Percentiles rank a stretch among this genome's conserved stretches.
phyloP scores from a whole-genome alignment of 208 protist genomes.

The Trypanosoma caninum region DNA sequence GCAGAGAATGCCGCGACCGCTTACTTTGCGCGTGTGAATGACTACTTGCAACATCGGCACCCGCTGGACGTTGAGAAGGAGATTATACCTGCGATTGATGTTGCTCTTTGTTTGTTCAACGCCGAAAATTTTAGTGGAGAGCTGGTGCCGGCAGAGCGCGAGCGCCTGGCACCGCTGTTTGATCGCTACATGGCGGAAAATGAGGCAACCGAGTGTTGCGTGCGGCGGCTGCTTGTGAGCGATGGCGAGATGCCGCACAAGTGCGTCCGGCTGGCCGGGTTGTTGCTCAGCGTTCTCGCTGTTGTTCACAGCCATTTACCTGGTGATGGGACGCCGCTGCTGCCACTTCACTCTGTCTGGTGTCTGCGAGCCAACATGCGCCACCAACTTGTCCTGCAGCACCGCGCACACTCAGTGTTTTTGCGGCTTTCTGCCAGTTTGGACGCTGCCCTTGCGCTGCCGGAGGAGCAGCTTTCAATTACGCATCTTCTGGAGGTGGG shows the following conservation, averaged over 20 bases:
- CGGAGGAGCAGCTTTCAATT: constrained; percentile 42
- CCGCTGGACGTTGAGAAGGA: constrained; percentile 25
- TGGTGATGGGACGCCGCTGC: constrained; percentile 1
- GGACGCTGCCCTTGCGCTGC: constrained; percentile 53
- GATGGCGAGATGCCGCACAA: constrained; percentile 83
- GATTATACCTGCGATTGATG: constrained; percentile 61
- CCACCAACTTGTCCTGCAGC: constrained; percentile 71
- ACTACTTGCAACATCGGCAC: constrained; percentile 30
- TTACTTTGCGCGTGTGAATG: constrained; percentile 47
- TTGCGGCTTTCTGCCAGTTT: constrained; percentile 54
- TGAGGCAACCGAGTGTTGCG: constrained; percentile 43
- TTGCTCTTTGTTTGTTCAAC: constrained; percentile 81
- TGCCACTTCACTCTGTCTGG: constrained; percentile 63
- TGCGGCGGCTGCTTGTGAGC: constrained; percentile 75
- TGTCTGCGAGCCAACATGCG: constrained; percentile 71
- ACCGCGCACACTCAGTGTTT: constrained; percentile 76
- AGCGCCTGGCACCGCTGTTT: constrained; percentile 32
- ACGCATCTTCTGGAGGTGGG: constrained; percentile 78
- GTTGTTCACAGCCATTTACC: constrained; percentile 28
- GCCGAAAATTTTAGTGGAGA: constrained; percentile 86
- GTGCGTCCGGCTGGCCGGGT: constrained; percentile 50
- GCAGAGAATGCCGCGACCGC: constrained; percentile 24
- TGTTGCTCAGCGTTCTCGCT: constrained; percentile 62
- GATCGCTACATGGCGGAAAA: constrained; percentile 31
- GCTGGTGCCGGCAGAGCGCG: constrained; percentile 52